Conservation (phyloP, 257 asterid genomes). For the Nicotiana noctiflora region DNA sequence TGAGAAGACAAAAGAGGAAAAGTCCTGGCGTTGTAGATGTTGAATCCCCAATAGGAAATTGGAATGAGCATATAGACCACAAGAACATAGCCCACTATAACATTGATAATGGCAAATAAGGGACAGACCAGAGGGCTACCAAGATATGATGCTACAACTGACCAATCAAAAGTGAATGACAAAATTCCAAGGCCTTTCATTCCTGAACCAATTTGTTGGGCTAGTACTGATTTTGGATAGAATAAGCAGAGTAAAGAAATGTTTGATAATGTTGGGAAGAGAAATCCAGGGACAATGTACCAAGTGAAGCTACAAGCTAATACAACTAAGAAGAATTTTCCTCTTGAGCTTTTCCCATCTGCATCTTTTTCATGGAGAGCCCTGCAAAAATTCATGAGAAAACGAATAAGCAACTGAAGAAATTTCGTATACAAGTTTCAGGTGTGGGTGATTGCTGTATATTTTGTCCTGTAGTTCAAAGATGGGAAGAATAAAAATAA, state of each 20-base stretch:
- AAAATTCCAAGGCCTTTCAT: conserved; percentile 5
- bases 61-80: neutral
- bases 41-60: neutral
- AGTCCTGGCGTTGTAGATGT: neutral
- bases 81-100: neutral
- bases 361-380: neutral
- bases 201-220: conserved; percentile 14
- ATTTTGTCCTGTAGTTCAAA: too few relatives aligned
- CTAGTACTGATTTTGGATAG: conserved; percentile 3
- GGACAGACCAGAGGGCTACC: conserved; percentile 4
- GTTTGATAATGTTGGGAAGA: conserved; percentile 3
- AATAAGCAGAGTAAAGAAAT: conserved; percentile 3
- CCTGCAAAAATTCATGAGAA: neutral
- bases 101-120: conserved; percentile 1
- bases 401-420: too few relatives aligned
- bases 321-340: conserved; percentile 3
- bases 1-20: neutral
- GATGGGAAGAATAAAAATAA: too few relatives aligned
- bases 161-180: conserved; percentile 11
- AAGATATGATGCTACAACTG: conserved; percentile 7
- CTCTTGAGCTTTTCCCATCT: neutral
- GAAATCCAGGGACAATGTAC: conserved; percentile 5
- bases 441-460: too few relatives aligned
- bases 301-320: conserved; percentile 3
- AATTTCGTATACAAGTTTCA: too few relatives aligned